Conservation (phyloP, 192 early-diverging fungal species). For the Phycomyces nitens region DNA sequence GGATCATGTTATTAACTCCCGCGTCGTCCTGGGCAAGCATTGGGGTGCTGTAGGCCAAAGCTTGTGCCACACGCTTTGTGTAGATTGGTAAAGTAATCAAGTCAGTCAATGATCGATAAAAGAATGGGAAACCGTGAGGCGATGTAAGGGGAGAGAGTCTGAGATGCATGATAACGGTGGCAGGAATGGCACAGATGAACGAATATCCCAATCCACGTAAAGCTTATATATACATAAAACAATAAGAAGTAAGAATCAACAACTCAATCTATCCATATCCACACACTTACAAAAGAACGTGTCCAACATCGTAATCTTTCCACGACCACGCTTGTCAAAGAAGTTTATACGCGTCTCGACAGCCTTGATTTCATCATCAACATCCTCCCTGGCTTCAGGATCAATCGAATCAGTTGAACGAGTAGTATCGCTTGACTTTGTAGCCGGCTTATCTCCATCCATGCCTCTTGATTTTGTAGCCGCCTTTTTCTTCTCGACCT, state of each 20-base stretch:
- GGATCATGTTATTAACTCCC: not conserved
- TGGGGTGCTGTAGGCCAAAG: slow-evolving; percentile 15
- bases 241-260: too few species aligned
- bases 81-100: slow-evolving; percentile 36
- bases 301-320: slow-evolving; percentile 30
- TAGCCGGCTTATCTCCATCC: not conserved
- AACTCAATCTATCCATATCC: not conserved
- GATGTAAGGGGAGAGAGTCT: slow-evolving; percentile 33
- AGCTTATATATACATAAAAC: slow-evolving; percentile 8
- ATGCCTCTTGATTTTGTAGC: not conserved
- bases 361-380: slow-evolving; percentile 1
- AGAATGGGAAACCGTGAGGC: slow-evolving; percentile 28
- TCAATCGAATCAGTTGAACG: too few species aligned
- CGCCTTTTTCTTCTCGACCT: not conserved
- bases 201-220: slow-evolving; percentile 32
- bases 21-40: slow-evolving; percentile 18
- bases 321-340: slow-evolving; percentile 23
- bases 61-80: slow-evolving; percentile 14
- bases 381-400: not conserved
- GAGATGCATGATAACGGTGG: slow-evolving; percentile 27
- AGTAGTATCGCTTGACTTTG: too few species aligned
- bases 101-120: slow-evolving; percentile 33
- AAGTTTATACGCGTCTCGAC: slow-evolving; percentile 2
- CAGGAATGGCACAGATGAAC: slow-evolving; percentile 20
- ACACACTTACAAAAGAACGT: slow-evolving; percentile 26